Base-by-base conservation (phyloP, 148 eudicot species). In the Rhododendron kiyosumense region DNA sequence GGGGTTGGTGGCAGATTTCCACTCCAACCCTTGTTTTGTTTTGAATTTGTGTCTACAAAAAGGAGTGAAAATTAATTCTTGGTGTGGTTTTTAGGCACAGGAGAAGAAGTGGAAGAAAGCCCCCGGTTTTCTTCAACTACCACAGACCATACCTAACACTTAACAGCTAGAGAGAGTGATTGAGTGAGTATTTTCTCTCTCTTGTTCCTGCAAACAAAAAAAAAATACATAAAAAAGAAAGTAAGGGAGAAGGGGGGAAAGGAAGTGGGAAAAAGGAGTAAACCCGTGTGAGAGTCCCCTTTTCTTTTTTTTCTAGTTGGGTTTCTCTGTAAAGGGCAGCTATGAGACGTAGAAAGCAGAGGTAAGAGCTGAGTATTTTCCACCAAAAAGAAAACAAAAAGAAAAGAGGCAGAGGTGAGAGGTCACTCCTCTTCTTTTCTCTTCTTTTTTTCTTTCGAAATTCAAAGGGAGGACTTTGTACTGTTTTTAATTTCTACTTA, bases 61-160 rank as follows among this genome's bases (percentile, higher is more conserved):
- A 24, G 5, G 22, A 59, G 43, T 82, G 12, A 30, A 30, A 30
- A 30, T 20, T 34, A 15, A 41, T 48, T 7, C 32, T 24, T 10
- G 67, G 49, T 43, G 83, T 12, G 76, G 15, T 65, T 46, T 57
- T 61, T 15, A 28, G 24, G 15, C 43, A 43, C n/a, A 30, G 52
- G 41, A 75, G 24, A 30, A 34, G 38, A 30, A 34, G 38, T 22
- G 20, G 24, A 61, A 82, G 32, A 18, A 54, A 5, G 61, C 22
- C 61, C 61, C 61, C 61, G 61, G 61, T 54, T 74, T 83, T 83
- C 71, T 65, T 51, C 88, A 89, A 80, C 85, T 59, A 77, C 82
- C 85, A 83, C 80, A 78, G 81, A 83, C 81, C 84, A 84, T 84
- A 83, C 89, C 88, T 61, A 89, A 86, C 81, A 85, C 89, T 87